A percentile compares a stretch with the other conserved stretches of the same genome.
Evolutionary conservation across 2,329 filamentous ascomycete genomes (phyloP).

Genomic region (Colletotrichum noveboracense): DNA sequence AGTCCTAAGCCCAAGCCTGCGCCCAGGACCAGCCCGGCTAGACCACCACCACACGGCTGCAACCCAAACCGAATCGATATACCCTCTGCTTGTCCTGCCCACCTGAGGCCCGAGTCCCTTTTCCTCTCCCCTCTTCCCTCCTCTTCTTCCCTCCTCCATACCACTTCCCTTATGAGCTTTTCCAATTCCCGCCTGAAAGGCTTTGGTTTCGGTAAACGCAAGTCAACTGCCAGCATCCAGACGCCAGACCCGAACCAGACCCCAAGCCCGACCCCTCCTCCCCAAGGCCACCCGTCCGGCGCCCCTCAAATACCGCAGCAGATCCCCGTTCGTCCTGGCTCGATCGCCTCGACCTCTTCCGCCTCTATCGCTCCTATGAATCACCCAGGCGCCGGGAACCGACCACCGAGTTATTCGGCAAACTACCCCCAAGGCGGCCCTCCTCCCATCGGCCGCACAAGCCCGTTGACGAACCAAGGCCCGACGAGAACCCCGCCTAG

Average conservation of each 20-base stretch:
- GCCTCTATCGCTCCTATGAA: constrained; percentile 64
- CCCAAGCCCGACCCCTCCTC: constrained; percentile 43
- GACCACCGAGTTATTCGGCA: constrained; percentile 68
- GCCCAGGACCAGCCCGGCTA: constrained; percentile 7
- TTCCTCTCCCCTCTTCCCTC: constrained; percentile 14
- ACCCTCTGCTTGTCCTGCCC: constrained; percentile 20
- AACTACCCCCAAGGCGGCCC: constrained; percentile 55
- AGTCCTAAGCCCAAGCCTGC: background rate
- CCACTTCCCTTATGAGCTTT: constrained; percentile 69
- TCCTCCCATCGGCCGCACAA: constrained; percentile 58
- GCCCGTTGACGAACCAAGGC: constrained; percentile 53
- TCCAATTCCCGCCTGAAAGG: constrained; percentile 81
- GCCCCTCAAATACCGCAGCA: constrained; percentile 57
- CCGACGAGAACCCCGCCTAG: constrained; percentile 60
- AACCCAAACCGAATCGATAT: constrained; percentile 18
- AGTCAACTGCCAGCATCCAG: constrained; percentile 68
- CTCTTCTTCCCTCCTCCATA: constrained; percentile 8
- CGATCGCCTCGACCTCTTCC: constrained; percentile 51
- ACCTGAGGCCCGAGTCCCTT: constrained; percentile 17
- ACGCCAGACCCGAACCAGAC: constrained; percentile 42
- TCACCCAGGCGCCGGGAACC: constrained; percentile 62
- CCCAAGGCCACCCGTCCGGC: constrained; percentile 24
- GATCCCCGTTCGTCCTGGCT: constrained; percentile 41
- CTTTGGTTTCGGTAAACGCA: constrained; percentile 83
- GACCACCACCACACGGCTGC: constrained; percentile 3